A percentile compares a stretch with the other conserved stretches of the same genome.
phyloP scores from a whole-genome alignment of 805 yeast species.

The Blastobotrys americana region DNA sequence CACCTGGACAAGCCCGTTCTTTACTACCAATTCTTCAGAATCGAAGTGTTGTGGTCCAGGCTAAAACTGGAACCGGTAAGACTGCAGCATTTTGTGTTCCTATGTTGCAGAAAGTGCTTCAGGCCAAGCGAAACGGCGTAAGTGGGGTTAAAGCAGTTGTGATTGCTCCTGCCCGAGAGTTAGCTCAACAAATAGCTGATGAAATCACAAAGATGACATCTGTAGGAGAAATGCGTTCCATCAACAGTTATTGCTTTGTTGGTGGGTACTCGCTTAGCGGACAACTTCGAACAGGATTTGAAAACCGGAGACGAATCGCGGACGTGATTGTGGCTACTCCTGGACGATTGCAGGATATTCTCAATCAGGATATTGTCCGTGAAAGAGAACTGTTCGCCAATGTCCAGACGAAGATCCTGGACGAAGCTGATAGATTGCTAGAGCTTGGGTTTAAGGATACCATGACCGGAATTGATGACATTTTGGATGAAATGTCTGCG shows the following conservation, averaged over 20 bases:
- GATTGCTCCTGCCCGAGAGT: slow-evolving; percentile 85
- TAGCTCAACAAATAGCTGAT: slow-evolving; percentile 72
- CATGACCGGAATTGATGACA: slow-evolving; percentile 49
- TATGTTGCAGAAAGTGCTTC: slow-evolving; percentile 49
- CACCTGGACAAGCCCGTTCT: slow-evolving; percentile 34
- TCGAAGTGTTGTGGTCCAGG: slow-evolving; percentile 71
- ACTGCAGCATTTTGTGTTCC: slow-evolving; percentile 87
- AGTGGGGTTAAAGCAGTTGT: slow-evolving; percentile 53
- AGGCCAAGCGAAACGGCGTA: slow-evolving; percentile 30
- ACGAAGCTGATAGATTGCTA: slow-evolving; percentile 85
- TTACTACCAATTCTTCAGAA: slow-evolving; percentile 64
- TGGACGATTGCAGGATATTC: slow-evolving; percentile 66
- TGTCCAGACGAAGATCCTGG: slow-evolving; percentile 64
- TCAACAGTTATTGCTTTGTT: slow-evolving; percentile 47
- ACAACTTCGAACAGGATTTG: slow-evolving; percentile 33
- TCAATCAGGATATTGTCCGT: slow-evolving; percentile 37
- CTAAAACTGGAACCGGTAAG: slow-evolving; percentile 94
- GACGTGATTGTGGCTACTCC: slow-evolving; percentile 82
- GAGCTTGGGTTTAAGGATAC: slow-evolving; percentile 73
- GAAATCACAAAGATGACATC: slow-evolving; percentile 47
- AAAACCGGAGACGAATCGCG: slow-evolving; percentile 30
- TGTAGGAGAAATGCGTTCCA: slow-evolving; percentile 28
- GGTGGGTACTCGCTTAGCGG: slow-evolving; percentile 52
- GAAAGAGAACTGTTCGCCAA: slow-evolving; percentile 42
- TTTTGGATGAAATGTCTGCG: slow-evolving; percentile 30